Conservation (phyloP, 177 flowering plant species). For the Vitis hybrid region DNA sequence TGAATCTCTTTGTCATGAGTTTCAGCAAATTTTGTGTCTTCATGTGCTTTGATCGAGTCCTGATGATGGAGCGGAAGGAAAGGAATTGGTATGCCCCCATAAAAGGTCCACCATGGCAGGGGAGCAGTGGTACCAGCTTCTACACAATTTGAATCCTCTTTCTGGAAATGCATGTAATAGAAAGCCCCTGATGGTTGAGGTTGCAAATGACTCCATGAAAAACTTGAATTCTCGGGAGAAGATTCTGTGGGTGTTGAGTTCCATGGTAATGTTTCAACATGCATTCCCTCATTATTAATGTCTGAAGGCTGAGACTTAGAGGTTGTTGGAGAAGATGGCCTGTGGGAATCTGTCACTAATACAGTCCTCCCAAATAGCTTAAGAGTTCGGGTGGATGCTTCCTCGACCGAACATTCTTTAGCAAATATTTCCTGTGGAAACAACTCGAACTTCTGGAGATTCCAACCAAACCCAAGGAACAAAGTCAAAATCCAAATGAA, state of each 20-base stretch:
- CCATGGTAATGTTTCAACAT: constrained; percentile 12
- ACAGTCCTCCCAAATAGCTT: constrained; percentile 77
- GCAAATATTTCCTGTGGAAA: constrained; percentile 12
- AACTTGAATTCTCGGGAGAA: not conserved
- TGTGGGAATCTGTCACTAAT: constrained; percentile 39
- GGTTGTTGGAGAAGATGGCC: constrained; percentile 27
- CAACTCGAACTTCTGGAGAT: constrained; percentile 33
- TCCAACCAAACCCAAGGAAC: constrained; percentile 1
- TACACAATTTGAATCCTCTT: constrained; percentile 9
- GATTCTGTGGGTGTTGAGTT: constrained; percentile 8
- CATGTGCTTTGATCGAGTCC: constrained; percentile 10
- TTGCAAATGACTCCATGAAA: constrained; percentile 21
- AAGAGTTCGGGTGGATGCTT: constrained; percentile 38
- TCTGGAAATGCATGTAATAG: constrained; percentile 27
- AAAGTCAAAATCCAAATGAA: not conserved
- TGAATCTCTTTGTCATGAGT: constrained; percentile 21
- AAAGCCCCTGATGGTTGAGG: constrained; percentile 14
- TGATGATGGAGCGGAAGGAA: constrained; percentile 15
- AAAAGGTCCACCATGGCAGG: constrained; percentile 37
- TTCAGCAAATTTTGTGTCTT: constrained; percentile 13
- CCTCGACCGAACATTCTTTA: constrained; percentile 25
- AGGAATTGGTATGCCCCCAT: constrained; percentile 31
- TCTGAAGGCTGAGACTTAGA: constrained; percentile 21
- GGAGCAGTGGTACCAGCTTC: constrained; percentile 19
- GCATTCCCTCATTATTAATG: constrained; percentile 12